Base-by-base conservation (phyloP, 1,139 yeast genomes). In the Sugiyamaella paludigena region DNA sequence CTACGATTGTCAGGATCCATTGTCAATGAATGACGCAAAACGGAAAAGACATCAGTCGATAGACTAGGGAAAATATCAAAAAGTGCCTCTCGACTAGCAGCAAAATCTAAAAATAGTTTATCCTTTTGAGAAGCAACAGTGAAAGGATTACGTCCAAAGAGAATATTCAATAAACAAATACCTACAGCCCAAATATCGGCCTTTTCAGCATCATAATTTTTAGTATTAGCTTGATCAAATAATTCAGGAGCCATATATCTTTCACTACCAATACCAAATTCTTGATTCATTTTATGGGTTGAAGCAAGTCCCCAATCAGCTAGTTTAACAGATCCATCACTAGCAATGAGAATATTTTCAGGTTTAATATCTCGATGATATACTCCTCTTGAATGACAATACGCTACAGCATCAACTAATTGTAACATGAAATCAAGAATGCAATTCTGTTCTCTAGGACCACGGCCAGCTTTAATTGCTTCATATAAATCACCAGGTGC, bases 161-260 rank as follows among this genome's bases (percentile, higher is more conserved):
- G 85, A 52, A 88, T 75, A 58, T 94, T 91, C 60, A 92, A 73
- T 54, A 92, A 74, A 50, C 89, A 87, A 57, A 91, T 83, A 19
- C 98, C 98, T 53, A 87, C 71, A 1, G 97, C 84, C 98, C 98
- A 92, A 50, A 91, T 75, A 69, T 92, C 98, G 45, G 87, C 87
- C 67, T 87, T 86, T 26, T 85, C 81, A 15, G 97, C 92, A 62
- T 86, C 88, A 67, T 92, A 92, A 40, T 76, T 73, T 37, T 78
- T 79, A 43, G 80, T 72, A 46, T 79, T 76, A 26, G 72, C 67
- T 49, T 69, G 68, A 56, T 70, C 75, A 56, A 77, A 76, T 51
- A 91, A 73, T 65, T 92, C 98, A 0, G 98, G 98, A 0, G 98
- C 96, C 98, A 92, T 92, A 68, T 92, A 92, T 53, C 97, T 76